These are phyloP conservation scores for Neurospora sp. DNA, from an alignment of 2,329 filamentous ascomycete genomes.

Conservation along the genomic window DNA sequence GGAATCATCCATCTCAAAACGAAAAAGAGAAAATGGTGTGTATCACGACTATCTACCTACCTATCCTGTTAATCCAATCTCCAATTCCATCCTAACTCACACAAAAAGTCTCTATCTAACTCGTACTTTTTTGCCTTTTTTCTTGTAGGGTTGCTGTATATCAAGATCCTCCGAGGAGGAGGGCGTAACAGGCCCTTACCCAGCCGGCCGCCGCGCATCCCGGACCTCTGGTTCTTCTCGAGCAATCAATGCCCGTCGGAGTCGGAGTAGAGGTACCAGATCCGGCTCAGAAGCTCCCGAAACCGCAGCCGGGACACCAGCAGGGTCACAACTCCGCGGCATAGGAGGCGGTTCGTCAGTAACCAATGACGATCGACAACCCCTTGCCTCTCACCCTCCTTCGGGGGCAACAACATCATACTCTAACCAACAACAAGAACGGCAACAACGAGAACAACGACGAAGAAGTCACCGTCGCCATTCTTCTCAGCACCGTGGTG, in stretches of 20 bases:
- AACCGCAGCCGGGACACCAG: conserved; percentile 14
- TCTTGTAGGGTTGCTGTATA: conserved; percentile 47
- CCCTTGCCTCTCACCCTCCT: background rate
- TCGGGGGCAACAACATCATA: conserved; percentile 3
- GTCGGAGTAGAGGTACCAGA: too few relatives aligned
- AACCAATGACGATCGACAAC: background rate
- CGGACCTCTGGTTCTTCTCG: conserved; percentile 38
- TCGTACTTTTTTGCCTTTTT: background rate
- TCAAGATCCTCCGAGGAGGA: conserved; percentile 31
- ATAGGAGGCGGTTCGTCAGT: background rate
- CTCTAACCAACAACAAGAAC: background rate
- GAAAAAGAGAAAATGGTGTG: conserved; percentile 14
- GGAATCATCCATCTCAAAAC: background rate
- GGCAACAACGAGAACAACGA: background rate
- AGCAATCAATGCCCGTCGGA: conserved; percentile 34
- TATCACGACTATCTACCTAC: background rate
- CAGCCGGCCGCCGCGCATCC: conserved; percentile 29
- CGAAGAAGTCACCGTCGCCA: background rate
- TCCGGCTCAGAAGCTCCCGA: background rate
- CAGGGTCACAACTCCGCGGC: conserved; percentile 12
- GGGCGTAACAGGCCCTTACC: conserved; percentile 45
- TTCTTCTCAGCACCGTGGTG: background rate
- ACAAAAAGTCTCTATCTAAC: background rate
- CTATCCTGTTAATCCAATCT: background rate
- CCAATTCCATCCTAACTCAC: background rate